Conservation (phyloP, 2,329 filamentous ascomycete species). For the Graphiopsis chlorocephala region DNA sequence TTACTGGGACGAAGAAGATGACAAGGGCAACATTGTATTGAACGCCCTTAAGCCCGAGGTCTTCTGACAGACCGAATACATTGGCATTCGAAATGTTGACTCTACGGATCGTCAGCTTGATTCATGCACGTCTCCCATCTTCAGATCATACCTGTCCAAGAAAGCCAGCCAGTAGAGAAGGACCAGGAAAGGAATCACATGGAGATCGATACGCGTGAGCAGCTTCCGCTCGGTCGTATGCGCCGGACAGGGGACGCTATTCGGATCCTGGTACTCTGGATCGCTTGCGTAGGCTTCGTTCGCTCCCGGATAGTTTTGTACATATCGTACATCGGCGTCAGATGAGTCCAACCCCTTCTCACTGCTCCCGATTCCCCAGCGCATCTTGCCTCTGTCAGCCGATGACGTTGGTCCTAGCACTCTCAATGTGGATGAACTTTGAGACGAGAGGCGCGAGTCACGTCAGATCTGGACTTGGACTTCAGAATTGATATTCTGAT, state of each 20-base stretch:
- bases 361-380: conserved; percentile 8
- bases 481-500: background rate
- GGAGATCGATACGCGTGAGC: conserved; percentile 45
- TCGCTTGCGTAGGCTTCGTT: conserved; percentile 14
- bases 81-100: conserved; percentile 56
- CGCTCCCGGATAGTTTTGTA: conserved; percentile 20
- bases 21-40: conserved; percentile 52
- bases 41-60: conserved; percentile 45
- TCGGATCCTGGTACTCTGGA: conserved; percentile 25
- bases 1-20: conserved; percentile 50
- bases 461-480: background rate
- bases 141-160: conserved; percentile 33
- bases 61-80: conserved; percentile 48
- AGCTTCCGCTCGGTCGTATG: conserved; percentile 50
- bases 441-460: background rate
- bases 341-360: conserved; percentile 12
- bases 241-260: conserved; percentile 45
- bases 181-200: conserved; percentile 50
- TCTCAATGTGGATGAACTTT: background rate
- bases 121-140: background rate
- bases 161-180: conserved; percentile 52
- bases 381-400: background rate
- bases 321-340: conserved; percentile 9
- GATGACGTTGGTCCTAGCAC: background rate
- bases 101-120: conserved; percentile 25